Evolutionary conservation across 345 rosid genomes (phyloP).

Genomic region (Rhodamnia argentea): DNA sequence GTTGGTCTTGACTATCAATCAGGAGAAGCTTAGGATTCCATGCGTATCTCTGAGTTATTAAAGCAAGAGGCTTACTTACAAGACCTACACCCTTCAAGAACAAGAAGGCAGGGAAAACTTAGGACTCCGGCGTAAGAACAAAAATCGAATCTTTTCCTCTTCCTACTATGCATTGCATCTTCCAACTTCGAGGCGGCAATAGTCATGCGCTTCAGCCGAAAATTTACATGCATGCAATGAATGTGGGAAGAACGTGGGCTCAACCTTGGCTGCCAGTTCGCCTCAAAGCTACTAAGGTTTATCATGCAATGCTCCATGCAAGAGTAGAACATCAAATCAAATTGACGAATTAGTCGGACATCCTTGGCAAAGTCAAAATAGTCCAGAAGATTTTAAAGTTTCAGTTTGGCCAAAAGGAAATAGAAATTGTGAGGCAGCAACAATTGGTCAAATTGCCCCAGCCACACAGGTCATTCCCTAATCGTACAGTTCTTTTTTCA

Average conservation of each 20-base stretch:
- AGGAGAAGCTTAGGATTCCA: neutral
- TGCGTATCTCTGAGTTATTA: neutral
- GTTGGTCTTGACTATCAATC: neutral
- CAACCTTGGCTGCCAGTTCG: too few relatives aligned
- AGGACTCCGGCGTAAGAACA: neutral
- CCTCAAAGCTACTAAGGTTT: too few relatives aligned
- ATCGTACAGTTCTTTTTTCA: neutral
- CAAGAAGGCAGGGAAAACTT: neutral
- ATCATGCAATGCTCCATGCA: too few relatives aligned
- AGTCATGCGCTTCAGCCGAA: too few relatives aligned
- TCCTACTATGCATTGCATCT: too few relatives aligned
- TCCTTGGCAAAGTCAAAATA: neutral
- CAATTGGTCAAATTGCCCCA: neutral
- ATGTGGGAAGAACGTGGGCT: too few relatives aligned
- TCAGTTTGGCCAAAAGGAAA: neutral
- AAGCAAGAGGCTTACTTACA: neutral
- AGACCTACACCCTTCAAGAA: neutral
- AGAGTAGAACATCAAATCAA: neutral
- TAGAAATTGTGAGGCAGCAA: neutral
- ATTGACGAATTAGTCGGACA: neutral
- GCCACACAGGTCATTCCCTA: neutral
- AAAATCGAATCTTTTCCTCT: too few relatives aligned
- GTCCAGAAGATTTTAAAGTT: neutral
- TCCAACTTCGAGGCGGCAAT: too few relatives aligned
- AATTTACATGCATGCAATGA: too few relatives aligned